Base-by-base conservation (phyloP, 179 eudicot genomes). In the Beta corolliflora region DNA sequence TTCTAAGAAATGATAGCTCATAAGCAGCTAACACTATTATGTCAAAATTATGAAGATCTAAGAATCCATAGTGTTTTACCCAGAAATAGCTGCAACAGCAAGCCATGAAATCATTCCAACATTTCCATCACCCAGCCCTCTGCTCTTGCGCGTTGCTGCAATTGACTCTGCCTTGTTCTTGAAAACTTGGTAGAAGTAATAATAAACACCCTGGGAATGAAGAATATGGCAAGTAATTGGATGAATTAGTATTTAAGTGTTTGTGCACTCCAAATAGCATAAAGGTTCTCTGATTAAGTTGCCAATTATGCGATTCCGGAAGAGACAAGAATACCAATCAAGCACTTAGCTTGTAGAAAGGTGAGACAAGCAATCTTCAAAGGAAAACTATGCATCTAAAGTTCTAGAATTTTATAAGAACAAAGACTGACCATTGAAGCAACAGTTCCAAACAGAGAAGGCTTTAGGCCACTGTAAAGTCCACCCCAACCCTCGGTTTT, bases 141-240 rank as follows among this genome's bases (percentile, higher is more conserved):
- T 88, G 53, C 61, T 87, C 79, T 83, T 90, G 80, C 90, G 92
- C 55, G 89, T 85, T 78, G 86, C 75, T 74, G 98, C 97, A 87
- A 93, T 85, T 19, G 97, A 88, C 85, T 88, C 93, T 12, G 93
- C 98, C 88, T 91, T 95, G 92, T 95, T 93, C 84, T 95, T 95
- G 84, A 95, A 91, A 78, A 94, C 93, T 86, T 95, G 98, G 88
- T 95, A 95, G 88, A 95, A 95, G 83, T 91, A 95, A 86, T 95
- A 95, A 83, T 95, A 95, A 73, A 95, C 90, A 19, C 97, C 94
- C 98, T 95, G 88, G 63, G 58, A 83, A 85, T 82, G 83, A 77
- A 23, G 59, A 41, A 71, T 66, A 83, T 58, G 85, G 73, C 59
- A 78, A 66, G 46, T 45, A 75, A 13, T 18, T 69, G 48, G 53